Percentiles rank a stretch among this genome's conserved stretches.
Conservation (phyloP, 73 alveolate genomes). For the Tetrahymena elliotti region DNA sequence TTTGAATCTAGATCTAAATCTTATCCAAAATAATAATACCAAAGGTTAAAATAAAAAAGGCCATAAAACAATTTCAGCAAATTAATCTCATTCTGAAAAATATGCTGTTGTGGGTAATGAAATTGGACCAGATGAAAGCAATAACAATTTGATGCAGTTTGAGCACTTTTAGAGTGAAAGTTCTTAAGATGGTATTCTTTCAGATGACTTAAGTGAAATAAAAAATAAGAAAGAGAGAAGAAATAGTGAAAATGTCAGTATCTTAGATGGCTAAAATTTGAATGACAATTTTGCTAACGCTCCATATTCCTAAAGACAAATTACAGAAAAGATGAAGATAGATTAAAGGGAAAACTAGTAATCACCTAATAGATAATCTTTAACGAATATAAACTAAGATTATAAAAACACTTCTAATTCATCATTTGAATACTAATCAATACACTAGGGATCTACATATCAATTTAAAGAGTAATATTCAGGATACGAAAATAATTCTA, state of each 20-base stretch:
- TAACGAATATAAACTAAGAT: background rate
- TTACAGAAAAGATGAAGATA: background rate
- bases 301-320: background rate
- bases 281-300: background rate
- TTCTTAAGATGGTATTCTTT: background rate
- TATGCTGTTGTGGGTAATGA: background rate
- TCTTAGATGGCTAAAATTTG: background rate
- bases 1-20: background rate
- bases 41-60: background rate
- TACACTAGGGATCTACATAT: background rate
- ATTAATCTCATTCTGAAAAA: background rate
- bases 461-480: background rate
- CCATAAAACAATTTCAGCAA: background rate
- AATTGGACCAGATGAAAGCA: background rate
- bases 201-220: background rate
- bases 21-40: background rate
- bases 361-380: background rate
- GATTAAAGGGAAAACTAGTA: background rate
- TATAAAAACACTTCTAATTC: background rate
- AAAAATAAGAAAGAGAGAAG: background rate
- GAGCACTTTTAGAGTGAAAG: background rate
- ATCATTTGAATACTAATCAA: background rate
- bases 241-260: background rate
- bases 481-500: background rate
- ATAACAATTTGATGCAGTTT: background rate